Evolutionary conservation across 1,284 basidiomycete species (phyloP), one percentile per base, ranked within the genome.

Genomic region (Apiotrichum brassicae): DNA sequence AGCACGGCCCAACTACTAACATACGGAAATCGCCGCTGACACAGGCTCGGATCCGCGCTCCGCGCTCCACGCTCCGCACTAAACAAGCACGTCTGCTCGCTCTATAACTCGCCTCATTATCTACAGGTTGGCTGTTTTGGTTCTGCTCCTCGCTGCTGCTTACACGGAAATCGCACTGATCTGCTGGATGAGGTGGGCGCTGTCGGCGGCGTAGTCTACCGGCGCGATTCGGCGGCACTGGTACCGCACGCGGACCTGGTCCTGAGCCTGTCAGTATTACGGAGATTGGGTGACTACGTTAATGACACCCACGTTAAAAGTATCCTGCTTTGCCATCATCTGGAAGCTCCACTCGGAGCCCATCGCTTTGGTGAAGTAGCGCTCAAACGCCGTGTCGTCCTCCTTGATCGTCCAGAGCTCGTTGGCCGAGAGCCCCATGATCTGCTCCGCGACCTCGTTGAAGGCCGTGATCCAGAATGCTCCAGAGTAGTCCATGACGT

Each of bases 401-500:
- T 43, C 42, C 16, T 19, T n/a, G 53, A 91, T 76, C 30, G 78
- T 77, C 53, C 86, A 75, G 26, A 97, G 73, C 37, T 94, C 84
- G 64, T 91, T 83, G 14, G 91, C 95, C 18, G 81, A 75, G 76
- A 83, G 83, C 28, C 82, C 86, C 57, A 98, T 83, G 13, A 97
- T 73, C 19, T 77, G 75, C 51, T 83, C 72, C 3, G 92, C 94
- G 25, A 87, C 82, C 14, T 98, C 95, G 70, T 98, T 97, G 78
- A 98, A 98, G 1, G 89, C 91, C 52, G 87, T 87, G 37, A 98
- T 76, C 94, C 94, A 99, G 23, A 85, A 80, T 67, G 92, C 87
- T 19, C 84, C 85, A 14, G 89, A 86, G 73, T 85, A 81, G 71
- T 99, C 95, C 33, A 89, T 83, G 13, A 91, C 85, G 48, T 89